These are phyloP conservation scores for Aspergillus pseudoterreus DNA, from an alignment of 2,329 filamentous ascomycete species.

Conservation along the genomic window DNA sequence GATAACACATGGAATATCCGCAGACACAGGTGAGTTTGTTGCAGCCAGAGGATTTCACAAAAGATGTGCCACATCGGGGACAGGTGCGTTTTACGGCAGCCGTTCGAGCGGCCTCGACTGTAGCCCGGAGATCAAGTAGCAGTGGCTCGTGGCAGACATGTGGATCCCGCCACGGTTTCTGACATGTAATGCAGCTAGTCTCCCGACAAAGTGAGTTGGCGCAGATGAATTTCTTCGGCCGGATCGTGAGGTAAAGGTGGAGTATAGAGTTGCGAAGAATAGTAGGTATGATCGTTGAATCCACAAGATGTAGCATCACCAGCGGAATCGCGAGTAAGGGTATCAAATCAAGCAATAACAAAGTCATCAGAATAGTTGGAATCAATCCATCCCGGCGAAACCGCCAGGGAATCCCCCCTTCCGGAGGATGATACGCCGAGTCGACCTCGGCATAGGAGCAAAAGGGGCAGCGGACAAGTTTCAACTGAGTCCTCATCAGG, in stretches of 20 bases:
- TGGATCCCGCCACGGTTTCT: slow-evolving; percentile 79
- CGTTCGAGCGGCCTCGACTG: slow-evolving; percentile 89
- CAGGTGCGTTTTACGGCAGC: slow-evolving; percentile 93
- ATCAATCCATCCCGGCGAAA: slow-evolving; percentile 55
- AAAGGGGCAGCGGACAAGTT: slow-evolving; percentile 81
- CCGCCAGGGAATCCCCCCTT: slow-evolving; percentile 52
- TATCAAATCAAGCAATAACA: slow-evolving; percentile 43
- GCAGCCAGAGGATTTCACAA: slow-evolving; percentile 90
- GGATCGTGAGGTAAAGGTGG: slow-evolving; percentile 66
- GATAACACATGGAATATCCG: slow-evolving; percentile 97
- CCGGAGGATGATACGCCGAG: slow-evolving; percentile 62
- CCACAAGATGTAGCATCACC: slow-evolving; percentile 55
- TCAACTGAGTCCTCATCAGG: slow-evolving; percentile 68
- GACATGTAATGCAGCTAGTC: slow-evolving; percentile 75
- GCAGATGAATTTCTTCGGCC: slow-evolving; percentile 75
- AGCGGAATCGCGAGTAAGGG: slow-evolving; percentile 49
- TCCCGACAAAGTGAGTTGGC: slow-evolving; percentile 64
- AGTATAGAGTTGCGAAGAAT: slow-evolving; percentile 60
- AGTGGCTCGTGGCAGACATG: slow-evolving; percentile 87
- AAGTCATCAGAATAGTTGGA: slow-evolving; percentile 48
- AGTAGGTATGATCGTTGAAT: slow-evolving; percentile 45
- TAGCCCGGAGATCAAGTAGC: slow-evolving; percentile 75
- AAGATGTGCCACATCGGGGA: slow-evolving; percentile 83
- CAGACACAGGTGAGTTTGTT: slow-evolving; percentile 96
- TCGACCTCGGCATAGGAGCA: slow-evolving; percentile 90